Percentiles rank a stretch among this genome's conserved stretches.
These are phyloP conservation scores for Xanthoparmelia taractica DNA, from an alignment of 495 filamentous ascomycete genomes.

Conservation along the genomic window DNA sequence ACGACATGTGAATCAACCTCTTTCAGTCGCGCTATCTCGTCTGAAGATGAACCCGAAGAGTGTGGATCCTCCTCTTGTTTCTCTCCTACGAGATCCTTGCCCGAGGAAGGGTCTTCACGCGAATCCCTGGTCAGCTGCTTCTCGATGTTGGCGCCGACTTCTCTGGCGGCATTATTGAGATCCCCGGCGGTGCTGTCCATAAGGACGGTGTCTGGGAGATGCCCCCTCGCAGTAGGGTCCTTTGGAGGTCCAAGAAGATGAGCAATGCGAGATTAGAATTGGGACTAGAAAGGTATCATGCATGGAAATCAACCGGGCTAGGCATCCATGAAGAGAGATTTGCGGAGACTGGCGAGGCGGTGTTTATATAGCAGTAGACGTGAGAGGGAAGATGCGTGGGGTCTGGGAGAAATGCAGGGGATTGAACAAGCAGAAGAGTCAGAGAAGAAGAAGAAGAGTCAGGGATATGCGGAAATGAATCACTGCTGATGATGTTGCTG, in stretches of 20 bases:
- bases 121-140: slow-evolving; percentile 10
- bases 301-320: not conserved
- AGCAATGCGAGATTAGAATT: not conserved
- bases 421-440: not conserved
- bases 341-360: not conserved
- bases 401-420: rapidly evolving
- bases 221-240: not conserved
- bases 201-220: not conserved
- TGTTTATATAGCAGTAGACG: not conserved
- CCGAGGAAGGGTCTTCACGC: not conserved
- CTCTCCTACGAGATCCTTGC: slow-evolving; percentile 4
- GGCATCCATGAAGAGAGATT: not conserved
- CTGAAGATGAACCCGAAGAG: slow-evolving; percentile 22
- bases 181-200: slow-evolving; percentile 27
- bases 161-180: slow-evolving; percentile 21
- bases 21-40: slow-evolving; percentile 17
- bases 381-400: not conserved
- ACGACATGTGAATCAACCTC: slow-evolving; percentile 26
- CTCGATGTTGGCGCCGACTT: slow-evolving; percentile 19
- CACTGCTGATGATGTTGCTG: not conserved
- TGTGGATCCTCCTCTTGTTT: slow-evolving; percentile 19
- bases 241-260: not conserved
- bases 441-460: no score
- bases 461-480: no score
- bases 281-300: not conserved